Evolutionary conservation across 495 filamentous ascomycete genomes (phyloP).

Genomic region (Penicillium macrosclerotiorum): DNA sequence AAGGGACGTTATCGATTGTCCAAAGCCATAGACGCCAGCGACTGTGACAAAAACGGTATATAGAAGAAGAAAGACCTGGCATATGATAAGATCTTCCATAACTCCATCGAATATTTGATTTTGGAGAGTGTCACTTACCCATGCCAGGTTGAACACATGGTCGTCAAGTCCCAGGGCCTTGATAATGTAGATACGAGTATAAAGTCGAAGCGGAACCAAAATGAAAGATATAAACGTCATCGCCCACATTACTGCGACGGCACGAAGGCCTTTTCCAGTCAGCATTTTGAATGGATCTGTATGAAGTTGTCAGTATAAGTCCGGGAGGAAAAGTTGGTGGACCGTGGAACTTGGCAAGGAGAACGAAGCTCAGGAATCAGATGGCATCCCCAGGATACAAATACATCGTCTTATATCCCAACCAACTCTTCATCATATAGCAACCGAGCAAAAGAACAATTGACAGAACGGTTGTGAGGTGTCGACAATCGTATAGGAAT

Average conservation of each 20-base stretch:
- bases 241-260: constrained; percentile 20
- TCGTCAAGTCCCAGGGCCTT: constrained; percentile 17
- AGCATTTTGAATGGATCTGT: constrained; percentile 10
- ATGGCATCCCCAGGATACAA: not conserved
- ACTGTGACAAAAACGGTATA: constrained; percentile 19
- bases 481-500: not conserved
- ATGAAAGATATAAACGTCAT: constrained; percentile 20
- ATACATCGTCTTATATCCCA: not conserved
- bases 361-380: not conserved
- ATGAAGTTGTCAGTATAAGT: not conserved
- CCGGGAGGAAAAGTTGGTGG: not conserved
- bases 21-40: constrained; percentile 16
- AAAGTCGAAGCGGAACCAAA: constrained; percentile 15
- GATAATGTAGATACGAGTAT: constrained; percentile 14
- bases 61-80: constrained; percentile 17
- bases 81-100: not conserved
- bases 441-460: not conserved
- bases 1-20: constrained; percentile 12
- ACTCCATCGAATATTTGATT: not conserved
- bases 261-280: constrained; percentile 15
- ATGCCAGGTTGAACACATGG: constrained; percentile 17
- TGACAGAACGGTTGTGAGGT: not conserved
- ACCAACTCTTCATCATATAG: not conserved
- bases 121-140: constrained; percentile 4
- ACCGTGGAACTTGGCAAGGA: not conserved